Base-by-base conservation (phyloP, 2,329 filamentous ascomycete species). In the Thermothelomyces thermophilus region DNA sequence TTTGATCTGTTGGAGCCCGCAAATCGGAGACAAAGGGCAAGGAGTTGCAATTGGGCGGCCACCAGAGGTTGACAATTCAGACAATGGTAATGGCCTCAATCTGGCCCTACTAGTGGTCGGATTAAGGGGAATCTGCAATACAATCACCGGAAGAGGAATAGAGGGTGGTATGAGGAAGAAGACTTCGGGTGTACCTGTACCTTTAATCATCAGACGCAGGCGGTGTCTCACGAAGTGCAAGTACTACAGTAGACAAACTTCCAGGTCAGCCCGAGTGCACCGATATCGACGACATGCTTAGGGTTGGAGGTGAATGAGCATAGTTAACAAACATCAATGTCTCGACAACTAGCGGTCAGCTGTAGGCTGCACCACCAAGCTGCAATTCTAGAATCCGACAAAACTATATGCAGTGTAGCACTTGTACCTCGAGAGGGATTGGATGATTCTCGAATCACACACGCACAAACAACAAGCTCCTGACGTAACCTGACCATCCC, bases 281-380 rank as follows among this genome's bases (percentile, higher is more conserved):
- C 20, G 13, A 7, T 39, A 11, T 39, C 30, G 13, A 5, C 19
- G 3, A 24, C 31, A 44, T 31, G 26, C 30, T 44, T 35, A 2
- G 19, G 26, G 41, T 44, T 35, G 2, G 19, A 35, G 14, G 35
- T 4, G 17, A 37, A 6, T 19, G 8, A 14, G 5, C 5, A n/a
- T 33, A 10, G 30, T 11, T 13, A 33, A 14, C 22, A 17, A 16
- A 19, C 37, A 13, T 26, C 2, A 2, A 16, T 8, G 24, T 17
- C 11, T 3, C 7, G 16, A 10, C 46, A 51, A 51, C 37, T 51
- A 24, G 48, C 48, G 48, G 48, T 51, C 48, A 51, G 44, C 31
- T 26, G 31, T 19, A 6, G 17, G 26, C 9, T n/a, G 7, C 14
- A 26, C 24, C 24, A 26, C 24, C 24, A 26, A n/a, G n/a, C n/a